Conservation (phyloP, 2,329 filamentous ascomycete species). For the Cladophialophora yegresii region DNA sequence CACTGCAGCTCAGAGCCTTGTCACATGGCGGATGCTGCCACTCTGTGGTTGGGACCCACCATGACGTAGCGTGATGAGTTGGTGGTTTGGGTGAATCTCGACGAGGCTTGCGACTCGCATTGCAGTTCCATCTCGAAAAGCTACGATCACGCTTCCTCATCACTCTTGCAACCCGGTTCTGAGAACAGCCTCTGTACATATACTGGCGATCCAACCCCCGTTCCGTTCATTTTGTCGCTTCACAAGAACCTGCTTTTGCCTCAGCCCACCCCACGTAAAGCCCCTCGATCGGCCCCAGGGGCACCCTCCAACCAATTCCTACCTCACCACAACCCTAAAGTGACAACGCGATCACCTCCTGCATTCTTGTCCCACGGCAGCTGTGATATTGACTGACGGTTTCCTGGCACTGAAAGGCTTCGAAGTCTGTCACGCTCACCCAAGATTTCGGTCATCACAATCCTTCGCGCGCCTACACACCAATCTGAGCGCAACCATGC, state of each 20-base stretch:
- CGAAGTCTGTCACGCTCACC: background rate
- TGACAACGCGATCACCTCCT: background rate
- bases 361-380: background rate
- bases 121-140: background rate
- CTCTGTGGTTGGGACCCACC: background rate
- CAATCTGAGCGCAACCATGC: slow-evolving; percentile 23
- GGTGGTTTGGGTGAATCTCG: background rate
- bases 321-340: slow-evolving; percentile 7
- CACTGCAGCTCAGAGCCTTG: background rate
- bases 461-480: background rate
- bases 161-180: background rate
- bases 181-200: background rate
- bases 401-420: background rate
- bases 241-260: background rate
- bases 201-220: background rate
- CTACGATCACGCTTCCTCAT: background rate
- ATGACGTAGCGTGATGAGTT: background rate
- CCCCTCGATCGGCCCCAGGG: slow-evolving; percentile 5
- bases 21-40: background rate
- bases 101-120: slow-evolving; percentile 1
- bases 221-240: background rate
- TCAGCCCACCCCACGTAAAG: background rate
- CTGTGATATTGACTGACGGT: background rate
- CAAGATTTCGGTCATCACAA: background rate
- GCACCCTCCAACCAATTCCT: background rate